Evolutionary conservation across 345 rosid species (phyloP).

Genomic region (Syzygium aromaticum): DNA sequence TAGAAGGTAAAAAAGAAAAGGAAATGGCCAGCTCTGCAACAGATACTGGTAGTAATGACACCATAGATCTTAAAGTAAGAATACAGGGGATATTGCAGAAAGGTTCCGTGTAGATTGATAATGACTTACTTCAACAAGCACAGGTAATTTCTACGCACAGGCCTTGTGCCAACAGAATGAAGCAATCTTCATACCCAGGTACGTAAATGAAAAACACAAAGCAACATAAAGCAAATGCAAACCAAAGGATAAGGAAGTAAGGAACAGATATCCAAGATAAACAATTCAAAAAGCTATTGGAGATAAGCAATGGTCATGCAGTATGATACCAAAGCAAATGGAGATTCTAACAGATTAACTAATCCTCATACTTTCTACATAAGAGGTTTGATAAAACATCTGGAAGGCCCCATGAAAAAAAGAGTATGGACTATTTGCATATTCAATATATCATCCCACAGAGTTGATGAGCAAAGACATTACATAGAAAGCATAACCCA

Average conservation of each 20-base stretch:
- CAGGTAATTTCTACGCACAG: neutral
- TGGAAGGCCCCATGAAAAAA: neutral
- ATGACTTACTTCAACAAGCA: neutral
- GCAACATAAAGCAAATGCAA: neutral
- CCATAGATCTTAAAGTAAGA: neutral
- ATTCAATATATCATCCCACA: neutral
- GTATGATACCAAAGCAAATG: neutral
- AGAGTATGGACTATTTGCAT: neutral
- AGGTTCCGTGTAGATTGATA: neutral
- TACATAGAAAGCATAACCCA: neutral
- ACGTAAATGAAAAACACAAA: neutral
- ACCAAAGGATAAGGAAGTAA: neutral
- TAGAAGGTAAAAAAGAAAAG: neutral
- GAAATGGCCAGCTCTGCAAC: neutral
- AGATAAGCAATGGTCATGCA: neutral
- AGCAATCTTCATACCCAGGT: neutral
- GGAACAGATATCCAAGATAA: neutral
- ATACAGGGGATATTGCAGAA: neutral
- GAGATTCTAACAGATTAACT: neutral
- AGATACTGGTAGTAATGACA: neutral
- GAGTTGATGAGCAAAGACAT: neutral
- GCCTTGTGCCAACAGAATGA: neutral
- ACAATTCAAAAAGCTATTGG: neutral
- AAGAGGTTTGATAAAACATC: neutral
- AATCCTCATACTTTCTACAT: neutral